Percentiles rank a stretch among this genome's conserved stretches.
These are phyloP conservation scores for Trapa bicornis DNA, from an alignment of 345 rosid species.

Conservation along the genomic window DNA sequence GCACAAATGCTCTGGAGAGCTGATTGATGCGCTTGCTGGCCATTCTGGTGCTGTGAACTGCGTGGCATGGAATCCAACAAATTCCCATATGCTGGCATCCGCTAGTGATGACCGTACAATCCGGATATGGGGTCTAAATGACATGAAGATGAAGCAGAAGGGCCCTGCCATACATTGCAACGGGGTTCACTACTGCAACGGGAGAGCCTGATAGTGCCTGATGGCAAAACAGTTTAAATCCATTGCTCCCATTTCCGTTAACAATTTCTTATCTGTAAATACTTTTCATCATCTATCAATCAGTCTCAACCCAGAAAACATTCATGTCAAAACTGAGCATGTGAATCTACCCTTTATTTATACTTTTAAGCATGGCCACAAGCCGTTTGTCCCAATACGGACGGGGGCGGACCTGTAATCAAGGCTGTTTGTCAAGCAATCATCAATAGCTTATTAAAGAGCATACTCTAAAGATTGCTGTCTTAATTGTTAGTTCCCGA, in stretches of 20 bases:
- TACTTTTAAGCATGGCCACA: too few relatives aligned
- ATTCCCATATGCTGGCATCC: constrained; percentile 36
- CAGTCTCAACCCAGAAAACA: too few relatives aligned
- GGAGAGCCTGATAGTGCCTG: constrained; percentile 17
- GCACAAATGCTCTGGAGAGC: constrained; percentile 42
- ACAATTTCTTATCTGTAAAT: constrained; percentile 37
- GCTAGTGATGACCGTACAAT: constrained; percentile 46
- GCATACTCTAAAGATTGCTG: too few relatives aligned
- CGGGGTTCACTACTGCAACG: constrained; percentile 34
- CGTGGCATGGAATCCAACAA: constrained; percentile 38
- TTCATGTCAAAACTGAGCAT: too few relatives aligned
- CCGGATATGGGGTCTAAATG: constrained; percentile 49
- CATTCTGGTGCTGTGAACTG: constrained; percentile 56
- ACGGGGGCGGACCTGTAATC: too few relatives aligned
- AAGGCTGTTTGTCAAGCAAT: too few relatives aligned
- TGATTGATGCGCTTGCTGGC: constrained; percentile 37
- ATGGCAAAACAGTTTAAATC: too few relatives aligned
- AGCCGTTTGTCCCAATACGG: too few relatives aligned
- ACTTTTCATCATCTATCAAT: constrained; percentile 11
- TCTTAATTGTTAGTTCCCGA: too few relatives aligned
- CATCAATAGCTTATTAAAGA: too few relatives aligned
- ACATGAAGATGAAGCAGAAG: constrained; percentile 16
- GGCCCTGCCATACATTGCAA: constrained; percentile 18
- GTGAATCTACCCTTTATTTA: too few relatives aligned
- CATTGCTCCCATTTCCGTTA: constrained; percentile 8